phyloP scores from a whole-genome alignment of 768 basidiomycete species.

The Inosperma sp. region DNA sequence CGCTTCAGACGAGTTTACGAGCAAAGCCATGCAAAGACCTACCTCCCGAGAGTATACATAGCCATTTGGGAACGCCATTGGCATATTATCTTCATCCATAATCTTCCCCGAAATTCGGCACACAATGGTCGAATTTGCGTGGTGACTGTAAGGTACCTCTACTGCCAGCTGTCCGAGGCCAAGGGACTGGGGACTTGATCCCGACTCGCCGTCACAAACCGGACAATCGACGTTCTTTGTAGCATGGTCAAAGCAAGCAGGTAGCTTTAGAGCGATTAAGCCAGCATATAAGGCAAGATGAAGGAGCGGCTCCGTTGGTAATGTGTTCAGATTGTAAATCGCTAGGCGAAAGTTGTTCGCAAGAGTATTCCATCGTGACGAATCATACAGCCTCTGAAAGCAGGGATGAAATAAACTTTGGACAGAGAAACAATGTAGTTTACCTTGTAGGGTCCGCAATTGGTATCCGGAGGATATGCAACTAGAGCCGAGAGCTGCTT shows the following conservation, averaged over 20 bases:
- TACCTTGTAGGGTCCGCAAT: conserved; percentile 78
- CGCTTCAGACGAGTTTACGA: conserved; percentile 16
- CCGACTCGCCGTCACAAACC: conserved; percentile 63
- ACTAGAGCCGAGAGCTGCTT: conserved; percentile 72
- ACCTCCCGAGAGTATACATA: conserved; percentile 93
- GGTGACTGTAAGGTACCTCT: conserved; percentile 90
- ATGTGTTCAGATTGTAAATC: conserved; percentile 80
- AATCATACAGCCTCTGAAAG: conserved; percentile 76
- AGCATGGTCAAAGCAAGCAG: conserved; percentile 65
- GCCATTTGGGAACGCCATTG: conserved; percentile 87
- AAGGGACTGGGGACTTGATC: conserved; percentile 33
- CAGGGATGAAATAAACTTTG: conserved; percentile 5
- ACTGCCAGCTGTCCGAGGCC: conserved; percentile 71
- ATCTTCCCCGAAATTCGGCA: conserved; percentile 88
- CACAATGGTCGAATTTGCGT: conserved; percentile 93
- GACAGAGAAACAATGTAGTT: conserved; percentile 13
- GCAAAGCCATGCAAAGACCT: conserved; percentile 22
- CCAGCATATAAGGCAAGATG: conserved; percentile 89
- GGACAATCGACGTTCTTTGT: conserved; percentile 85
- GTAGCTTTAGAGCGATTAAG: conserved; percentile 83
- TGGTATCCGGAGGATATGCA: conserved; percentile 66
- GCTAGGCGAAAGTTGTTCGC: conserved; percentile 78
- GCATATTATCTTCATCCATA: conserved; percentile 92
- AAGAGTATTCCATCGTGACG: conserved; percentile 69
- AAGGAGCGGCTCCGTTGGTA: conserved; percentile 84